These are phyloP conservation scores for Schizophyllum commune DNA, from an alignment of 1,284 basidiomycete species.

Conservation along the genomic window DNA sequence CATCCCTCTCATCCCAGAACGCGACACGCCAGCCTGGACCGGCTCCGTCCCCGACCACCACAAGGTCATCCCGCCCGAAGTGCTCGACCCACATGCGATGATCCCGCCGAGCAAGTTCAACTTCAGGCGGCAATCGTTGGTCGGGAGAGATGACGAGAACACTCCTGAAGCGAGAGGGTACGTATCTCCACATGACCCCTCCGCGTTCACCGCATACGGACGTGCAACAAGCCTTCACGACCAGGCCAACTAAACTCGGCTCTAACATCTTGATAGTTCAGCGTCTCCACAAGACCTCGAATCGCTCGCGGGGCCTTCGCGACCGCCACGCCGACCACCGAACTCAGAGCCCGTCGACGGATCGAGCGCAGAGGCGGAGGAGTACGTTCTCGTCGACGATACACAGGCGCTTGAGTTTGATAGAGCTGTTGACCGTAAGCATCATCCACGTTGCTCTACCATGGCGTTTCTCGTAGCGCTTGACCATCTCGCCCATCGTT, in stretches of 20 bases:
- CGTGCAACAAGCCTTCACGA: no score
- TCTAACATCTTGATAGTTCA: no score
- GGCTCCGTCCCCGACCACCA: constrained; percentile 56
- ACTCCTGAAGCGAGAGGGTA: not conserved
- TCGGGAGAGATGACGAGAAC: not conserved
- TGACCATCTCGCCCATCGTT: no score
- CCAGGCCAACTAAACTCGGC: no score
- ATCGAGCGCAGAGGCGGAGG: constrained; percentile 54
- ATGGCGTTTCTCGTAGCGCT: no score
- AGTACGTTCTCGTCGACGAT: constrained; percentile 76
- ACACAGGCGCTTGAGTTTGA: constrained; percentile 70
- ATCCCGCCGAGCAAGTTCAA: constrained; percentile 74
- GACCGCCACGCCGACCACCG: not conserved
- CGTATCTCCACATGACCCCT: no score
- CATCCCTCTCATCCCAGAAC: not conserved
- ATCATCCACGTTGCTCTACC: no score
- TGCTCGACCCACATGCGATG: constrained; percentile 68
- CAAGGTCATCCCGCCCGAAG: constrained; percentile 63
- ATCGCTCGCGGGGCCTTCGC: not conserved
- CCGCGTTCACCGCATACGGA: no score
- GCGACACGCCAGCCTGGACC: constrained; percentile 7
- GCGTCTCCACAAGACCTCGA: not conserved
- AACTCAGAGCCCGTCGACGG: not conserved
- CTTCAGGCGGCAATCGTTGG: constrained; percentile 36
- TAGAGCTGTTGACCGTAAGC: constrained; percentile 68